phyloP scores from a whole-genome alignment of 768 basidiomycete species.

The Boletus huronensis region DNA sequence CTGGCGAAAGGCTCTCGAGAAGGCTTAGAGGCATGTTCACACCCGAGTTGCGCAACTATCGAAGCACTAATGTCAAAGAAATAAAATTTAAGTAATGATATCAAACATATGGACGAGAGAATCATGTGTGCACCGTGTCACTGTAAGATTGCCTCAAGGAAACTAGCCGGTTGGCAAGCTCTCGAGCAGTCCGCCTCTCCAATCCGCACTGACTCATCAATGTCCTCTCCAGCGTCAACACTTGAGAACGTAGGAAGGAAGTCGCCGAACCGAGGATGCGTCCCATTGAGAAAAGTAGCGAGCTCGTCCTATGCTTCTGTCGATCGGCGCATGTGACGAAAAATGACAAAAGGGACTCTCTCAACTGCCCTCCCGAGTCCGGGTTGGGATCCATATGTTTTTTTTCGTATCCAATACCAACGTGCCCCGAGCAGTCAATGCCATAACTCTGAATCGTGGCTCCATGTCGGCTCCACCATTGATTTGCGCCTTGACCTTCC shows the following conservation, averaged over 20 bases:
- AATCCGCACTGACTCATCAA: constrained; percentile 20
- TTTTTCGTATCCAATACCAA: constrained; percentile 33
- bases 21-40: background rate
- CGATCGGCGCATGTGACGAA: constrained; percentile 12
- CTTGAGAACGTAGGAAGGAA: constrained; percentile 9
- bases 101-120: background rate
- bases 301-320: constrained; percentile 4
- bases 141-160: background rate
- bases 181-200: constrained; percentile 18
- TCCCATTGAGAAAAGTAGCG: constrained; percentile 10
- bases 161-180: constrained; percentile 16
- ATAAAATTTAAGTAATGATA: background rate
- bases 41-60: background rate
- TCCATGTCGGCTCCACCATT: constrained; percentile 36
- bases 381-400: constrained; percentile 15
- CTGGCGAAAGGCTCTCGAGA: background rate
- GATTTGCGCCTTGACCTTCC: constrained; percentile 22
- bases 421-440: constrained; percentile 24
- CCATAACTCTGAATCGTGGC: constrained; percentile 10
- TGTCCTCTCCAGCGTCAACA: constrained; percentile 6
- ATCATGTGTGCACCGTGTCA: background rate
- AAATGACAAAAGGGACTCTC: constrained; percentile 20
- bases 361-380: constrained; percentile 26
- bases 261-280: constrained; percentile 3
- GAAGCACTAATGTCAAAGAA: background rate